These are phyloP conservation scores for Candida sonorensis DNA, from an alignment of 805 yeast species.

Conservation along the genomic window DNA sequence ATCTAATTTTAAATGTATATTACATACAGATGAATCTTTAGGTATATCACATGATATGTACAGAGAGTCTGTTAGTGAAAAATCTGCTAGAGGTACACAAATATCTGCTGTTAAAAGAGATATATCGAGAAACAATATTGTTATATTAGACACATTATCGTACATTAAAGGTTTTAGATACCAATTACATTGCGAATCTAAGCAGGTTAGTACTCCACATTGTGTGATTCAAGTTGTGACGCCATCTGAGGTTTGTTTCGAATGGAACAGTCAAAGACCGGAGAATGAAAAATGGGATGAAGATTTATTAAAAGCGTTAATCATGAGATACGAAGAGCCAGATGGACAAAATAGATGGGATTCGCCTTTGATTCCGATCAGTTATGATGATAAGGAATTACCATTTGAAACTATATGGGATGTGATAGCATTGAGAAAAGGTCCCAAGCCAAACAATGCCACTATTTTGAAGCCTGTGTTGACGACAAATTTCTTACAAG, in stretches of 20 bases:
- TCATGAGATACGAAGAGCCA: conserved; percentile 92
- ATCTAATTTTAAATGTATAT: conserved; percentile 49
- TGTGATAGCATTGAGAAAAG: conserved; percentile 50
- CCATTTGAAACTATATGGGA: conserved; percentile 67
- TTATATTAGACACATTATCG: conserved; percentile 76
- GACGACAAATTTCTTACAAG: conserved; percentile 67
- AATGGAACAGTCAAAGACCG: conserved; percentile 46
- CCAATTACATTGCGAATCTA: conserved; percentile 91
- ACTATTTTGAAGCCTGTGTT: conserved; percentile 78
- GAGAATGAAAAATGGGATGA: conserved; percentile 50
- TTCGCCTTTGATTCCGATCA: conserved; percentile 74
- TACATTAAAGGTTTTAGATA: conserved; percentile 95
- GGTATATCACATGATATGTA: conserved; percentile 68
- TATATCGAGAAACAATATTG: conserved; percentile 59
- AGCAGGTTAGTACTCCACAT: conserved; percentile 72
- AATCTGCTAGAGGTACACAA: conserved; percentile 75
- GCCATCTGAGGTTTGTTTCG: conserved; percentile 51
- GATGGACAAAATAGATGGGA: conserved; percentile 86
- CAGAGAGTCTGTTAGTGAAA: conserved; percentile 67
- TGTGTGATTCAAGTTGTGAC: conserved; percentile 77
- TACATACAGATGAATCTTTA: conserved; percentile 72
- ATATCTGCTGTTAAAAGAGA: conserved; percentile 86
- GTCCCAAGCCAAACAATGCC: conserved; percentile 77
- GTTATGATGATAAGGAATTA: conserved; percentile 45
- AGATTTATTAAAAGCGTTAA: conserved; percentile 56